A percentile compares a stretch with the other conserved stretches of the same genome.
phyloP scores from a whole-genome alignment of 306 rosid genomes.

The Castanea crenata region DNA sequence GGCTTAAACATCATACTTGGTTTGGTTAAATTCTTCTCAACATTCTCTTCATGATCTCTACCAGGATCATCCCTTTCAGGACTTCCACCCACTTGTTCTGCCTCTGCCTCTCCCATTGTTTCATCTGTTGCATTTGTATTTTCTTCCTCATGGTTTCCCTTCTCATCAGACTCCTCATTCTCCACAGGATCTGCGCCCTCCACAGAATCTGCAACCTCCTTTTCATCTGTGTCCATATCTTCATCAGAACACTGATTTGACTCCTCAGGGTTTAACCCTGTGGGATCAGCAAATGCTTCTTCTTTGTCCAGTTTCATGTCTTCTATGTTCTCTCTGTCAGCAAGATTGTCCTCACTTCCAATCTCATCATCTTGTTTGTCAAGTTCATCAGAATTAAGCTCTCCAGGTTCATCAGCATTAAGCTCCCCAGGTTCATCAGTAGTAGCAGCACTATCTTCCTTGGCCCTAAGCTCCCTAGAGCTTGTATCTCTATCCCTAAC shows the following conservation, averaged over 20 bases:
- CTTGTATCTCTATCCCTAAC: constrained; percentile 53
- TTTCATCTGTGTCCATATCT: constrained; percentile 53
- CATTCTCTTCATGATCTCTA: constrained; percentile 44
- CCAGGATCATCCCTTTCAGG: constrained; percentile 48
- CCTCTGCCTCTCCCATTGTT: constrained; percentile 58
- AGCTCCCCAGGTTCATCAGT: constrained; percentile 49
- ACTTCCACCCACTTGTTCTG: constrained; percentile 43
- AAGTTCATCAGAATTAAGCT: constrained; percentile 36
- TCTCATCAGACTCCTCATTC: constrained; percentile 40
- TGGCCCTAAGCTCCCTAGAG: constrained; percentile 76
- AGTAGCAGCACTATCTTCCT: constrained; percentile 47
- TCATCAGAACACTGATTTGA: constrained; percentile 46
- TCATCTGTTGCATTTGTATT: constrained; percentile 52
- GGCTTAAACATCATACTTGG: constrained; percentile 38
- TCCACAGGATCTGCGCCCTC: constrained; percentile 51
- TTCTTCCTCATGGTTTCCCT: constrained; percentile 41
- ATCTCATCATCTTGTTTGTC: constrained; percentile 38
- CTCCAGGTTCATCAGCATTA: constrained; percentile 41
- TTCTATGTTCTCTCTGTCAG: constrained; percentile 47
- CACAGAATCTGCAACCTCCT: constrained; percentile 42
- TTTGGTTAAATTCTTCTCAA: constrained; percentile 35
- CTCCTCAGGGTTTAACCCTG: constrained; percentile 56
- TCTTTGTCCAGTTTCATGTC: constrained; percentile 60
- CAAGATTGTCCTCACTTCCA: constrained; percentile 32
- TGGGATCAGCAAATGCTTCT: constrained; percentile 49